Percentiles rank a stretch among this genome's conserved stretches.
Evolutionary conservation across 164 flowering plant genomes (phyloP).

Genomic region (Aristolochia contorta): DNA sequence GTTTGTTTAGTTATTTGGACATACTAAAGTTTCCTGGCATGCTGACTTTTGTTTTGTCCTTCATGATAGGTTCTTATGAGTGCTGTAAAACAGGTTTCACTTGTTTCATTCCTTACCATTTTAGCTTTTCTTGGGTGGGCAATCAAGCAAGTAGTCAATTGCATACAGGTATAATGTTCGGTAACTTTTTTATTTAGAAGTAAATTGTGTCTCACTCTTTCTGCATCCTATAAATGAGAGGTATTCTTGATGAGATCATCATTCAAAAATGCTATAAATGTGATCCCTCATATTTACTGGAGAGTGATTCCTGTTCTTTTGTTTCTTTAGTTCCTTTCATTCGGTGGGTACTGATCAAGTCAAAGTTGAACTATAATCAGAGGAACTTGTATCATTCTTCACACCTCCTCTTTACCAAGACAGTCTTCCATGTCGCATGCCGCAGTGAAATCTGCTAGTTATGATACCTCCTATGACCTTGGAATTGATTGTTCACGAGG

Average conservation of each 20-base stretch:
- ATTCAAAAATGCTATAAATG: no score
- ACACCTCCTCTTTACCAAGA: no score
- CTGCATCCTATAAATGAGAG: neutral
- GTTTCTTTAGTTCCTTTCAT: no score
- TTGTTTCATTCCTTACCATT: conserved; percentile 22
- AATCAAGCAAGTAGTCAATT: conserved; percentile 66
- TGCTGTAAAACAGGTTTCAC: conserved; percentile 18
- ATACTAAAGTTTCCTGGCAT: neutral
- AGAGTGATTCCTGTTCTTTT: no score
- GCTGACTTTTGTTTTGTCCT: conserved; percentile 3
- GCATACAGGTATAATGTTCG: conserved; percentile 57
- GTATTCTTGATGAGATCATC: no score
- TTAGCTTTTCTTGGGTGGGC: conserved; percentile 63
- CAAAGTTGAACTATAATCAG: no score
- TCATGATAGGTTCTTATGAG: conserved; percentile 24
- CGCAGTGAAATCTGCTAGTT: no score
- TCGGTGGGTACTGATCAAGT: no score
- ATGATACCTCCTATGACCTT: no score
- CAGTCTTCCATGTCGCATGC: no score
- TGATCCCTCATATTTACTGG: neutral
- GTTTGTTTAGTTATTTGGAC: neutral
- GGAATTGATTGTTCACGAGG: no score
- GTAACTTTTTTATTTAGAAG: neutral
- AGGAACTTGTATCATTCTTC: no score
- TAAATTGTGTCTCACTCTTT: neutral